Evolutionary conservation across 352 stramenopile species (phyloP).

Genomic region (Pythium grandisporangium): DNA sequence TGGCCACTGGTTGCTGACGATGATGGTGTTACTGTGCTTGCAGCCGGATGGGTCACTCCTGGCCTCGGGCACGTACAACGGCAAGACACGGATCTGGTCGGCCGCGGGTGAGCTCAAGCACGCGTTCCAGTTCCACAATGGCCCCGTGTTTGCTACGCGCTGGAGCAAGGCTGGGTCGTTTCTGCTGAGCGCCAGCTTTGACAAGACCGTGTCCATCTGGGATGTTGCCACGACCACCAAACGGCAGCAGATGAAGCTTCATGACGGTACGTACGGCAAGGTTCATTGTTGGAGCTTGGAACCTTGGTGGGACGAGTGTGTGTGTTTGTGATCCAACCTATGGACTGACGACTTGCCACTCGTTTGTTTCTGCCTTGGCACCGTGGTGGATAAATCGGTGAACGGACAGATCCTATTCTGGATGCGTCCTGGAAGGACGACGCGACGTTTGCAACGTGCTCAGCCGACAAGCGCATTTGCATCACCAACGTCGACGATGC

Average conservation of each 20-base stretch:
- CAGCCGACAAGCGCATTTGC: constrained; percentile 89
- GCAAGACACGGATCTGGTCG: constrained; percentile 79
- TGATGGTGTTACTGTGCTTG: too few species aligned
- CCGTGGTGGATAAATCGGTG: constrained; percentile 3
- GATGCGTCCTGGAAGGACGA: constrained; percentile 94
- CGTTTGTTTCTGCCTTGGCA: too few species aligned
- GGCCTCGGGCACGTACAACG: constrained; percentile 95
- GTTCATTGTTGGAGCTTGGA: too few species aligned
- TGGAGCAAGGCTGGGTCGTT: constrained; percentile 76
- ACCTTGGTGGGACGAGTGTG: too few species aligned
- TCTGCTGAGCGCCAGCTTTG: constrained; percentile 73
- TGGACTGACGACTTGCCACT: too few species aligned
- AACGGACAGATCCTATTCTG: constrained; percentile 58
- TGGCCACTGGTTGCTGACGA: too few species aligned
- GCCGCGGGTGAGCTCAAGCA: constrained; percentile 73
- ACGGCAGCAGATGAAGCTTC: constrained; percentile 92
- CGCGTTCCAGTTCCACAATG: constrained; percentile 77
- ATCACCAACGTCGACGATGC: constrained; percentile 83
- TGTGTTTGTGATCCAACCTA: constrained; percentile 1
- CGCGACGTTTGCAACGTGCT: constrained; percentile 92
- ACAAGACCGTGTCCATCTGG: constrained; percentile 83
- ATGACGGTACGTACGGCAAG: constrained; percentile 34
- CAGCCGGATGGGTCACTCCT: constrained; percentile 86
- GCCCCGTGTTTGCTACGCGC: constrained; percentile 74
- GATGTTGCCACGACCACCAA: constrained; percentile 85